Evolutionary conservation across 2,329 filamentous ascomycete species (phyloP).

Genomic region (Alternaria triticimaculans): DNA sequence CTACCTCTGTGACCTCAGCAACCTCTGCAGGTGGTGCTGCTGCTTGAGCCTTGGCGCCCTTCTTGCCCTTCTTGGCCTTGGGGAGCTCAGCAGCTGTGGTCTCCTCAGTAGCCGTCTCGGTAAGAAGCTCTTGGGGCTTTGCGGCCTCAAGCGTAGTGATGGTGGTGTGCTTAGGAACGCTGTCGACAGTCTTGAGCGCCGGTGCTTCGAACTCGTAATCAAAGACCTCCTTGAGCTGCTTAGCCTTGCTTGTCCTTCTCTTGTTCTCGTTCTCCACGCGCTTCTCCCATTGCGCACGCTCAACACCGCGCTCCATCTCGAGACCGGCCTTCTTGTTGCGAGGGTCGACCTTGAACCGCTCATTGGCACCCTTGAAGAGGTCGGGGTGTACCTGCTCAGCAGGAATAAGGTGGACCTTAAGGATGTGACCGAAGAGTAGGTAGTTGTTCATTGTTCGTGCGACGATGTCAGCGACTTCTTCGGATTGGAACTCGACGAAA

Average conservation of each 20-base stretch:
- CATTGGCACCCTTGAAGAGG: slow-evolving; percentile 89
- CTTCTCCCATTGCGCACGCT: slow-evolving; percentile 78
- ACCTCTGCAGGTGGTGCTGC: slow-evolving; percentile 5
- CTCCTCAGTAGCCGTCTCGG: slow-evolving; percentile 31
- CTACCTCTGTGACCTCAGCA: slow-evolving; percentile 13
- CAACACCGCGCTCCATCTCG: slow-evolving; percentile 73
- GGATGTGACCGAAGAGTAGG: slow-evolving; percentile 89
- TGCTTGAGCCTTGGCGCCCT: slow-evolving; percentile 23
- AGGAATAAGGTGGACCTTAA: slow-evolving; percentile 83
- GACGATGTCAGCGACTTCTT: slow-evolving; percentile 86
- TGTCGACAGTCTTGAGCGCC: slow-evolving; percentile 68
- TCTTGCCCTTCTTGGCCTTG: slow-evolving; percentile 44
- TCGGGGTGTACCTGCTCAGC: slow-evolving; percentile 78
- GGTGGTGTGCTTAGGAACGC: slow-evolving; percentile 37
- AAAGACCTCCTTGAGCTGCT: slow-evolving; percentile 77
- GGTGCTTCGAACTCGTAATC: slow-evolving; percentile 86
- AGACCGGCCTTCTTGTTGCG: slow-evolving; percentile 85
- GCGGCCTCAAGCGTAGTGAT: slow-evolving; percentile 29
- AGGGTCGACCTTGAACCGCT: slow-evolving; percentile 86
- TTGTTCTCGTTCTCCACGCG: slow-evolving; percentile 76
- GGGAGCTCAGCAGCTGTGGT: slow-evolving; percentile 15
- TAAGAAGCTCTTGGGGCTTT: slow-evolving; percentile 36
- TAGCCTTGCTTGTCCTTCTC: slow-evolving; percentile 71
- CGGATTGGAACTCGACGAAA: slow-evolving; percentile 84
- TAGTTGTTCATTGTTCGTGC: slow-evolving; percentile 98